Conservation (phyloP, 805 yeast genomes). For the Starmerella cellae region DNA sequence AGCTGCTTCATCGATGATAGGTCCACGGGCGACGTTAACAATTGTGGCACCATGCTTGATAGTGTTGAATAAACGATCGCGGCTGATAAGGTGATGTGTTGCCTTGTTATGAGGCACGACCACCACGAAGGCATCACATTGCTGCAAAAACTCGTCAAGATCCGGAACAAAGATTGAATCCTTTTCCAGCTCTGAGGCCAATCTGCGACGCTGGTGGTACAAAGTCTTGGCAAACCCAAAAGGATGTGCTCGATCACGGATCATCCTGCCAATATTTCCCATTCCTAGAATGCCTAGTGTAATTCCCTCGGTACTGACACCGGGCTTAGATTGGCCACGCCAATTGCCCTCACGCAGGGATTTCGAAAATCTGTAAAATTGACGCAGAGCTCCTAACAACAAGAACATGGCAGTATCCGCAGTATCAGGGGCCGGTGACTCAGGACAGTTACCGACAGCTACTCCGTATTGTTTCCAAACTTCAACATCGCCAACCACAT, state of each 20-base stretch:
- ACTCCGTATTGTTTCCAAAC: conserved; percentile 32
- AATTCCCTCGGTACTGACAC: conserved; percentile 37
- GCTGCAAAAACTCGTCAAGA: conserved; percentile 46
- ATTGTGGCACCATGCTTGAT: conserved; percentile 70
- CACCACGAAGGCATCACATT: conserved; percentile 58
- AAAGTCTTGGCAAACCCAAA: conserved; percentile 38
- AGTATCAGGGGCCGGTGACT: conserved; percentile 41
- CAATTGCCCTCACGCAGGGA: conserved; percentile 36
- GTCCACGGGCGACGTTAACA: conserved; percentile 82
- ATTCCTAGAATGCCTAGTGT: conserved; percentile 45
- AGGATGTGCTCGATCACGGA: conserved; percentile 37
- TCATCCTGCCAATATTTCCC: conserved; percentile 49
- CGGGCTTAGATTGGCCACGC: conserved; percentile 27
- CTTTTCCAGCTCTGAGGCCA: conserved; percentile 35
- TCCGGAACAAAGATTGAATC: conserved; percentile 33
- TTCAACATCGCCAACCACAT: conserved; percentile 35
- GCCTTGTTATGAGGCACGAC: conserved; percentile 62
- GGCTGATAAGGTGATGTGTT: conserved; percentile 59
- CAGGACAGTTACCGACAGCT: conserved; percentile 41
- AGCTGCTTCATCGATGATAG: conserved; percentile 50
- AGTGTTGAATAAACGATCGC: conserved; percentile 39
- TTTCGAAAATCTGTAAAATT: conserved; percentile 32
- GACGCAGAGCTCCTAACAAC: conserved; percentile 39
- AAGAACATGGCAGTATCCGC: conserved; percentile 43
- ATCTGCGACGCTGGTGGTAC: conserved; percentile 38